Evolutionary conservation across 345 rosid genomes (phyloP).

Genomic region (Euclidium syriacum): DNA sequence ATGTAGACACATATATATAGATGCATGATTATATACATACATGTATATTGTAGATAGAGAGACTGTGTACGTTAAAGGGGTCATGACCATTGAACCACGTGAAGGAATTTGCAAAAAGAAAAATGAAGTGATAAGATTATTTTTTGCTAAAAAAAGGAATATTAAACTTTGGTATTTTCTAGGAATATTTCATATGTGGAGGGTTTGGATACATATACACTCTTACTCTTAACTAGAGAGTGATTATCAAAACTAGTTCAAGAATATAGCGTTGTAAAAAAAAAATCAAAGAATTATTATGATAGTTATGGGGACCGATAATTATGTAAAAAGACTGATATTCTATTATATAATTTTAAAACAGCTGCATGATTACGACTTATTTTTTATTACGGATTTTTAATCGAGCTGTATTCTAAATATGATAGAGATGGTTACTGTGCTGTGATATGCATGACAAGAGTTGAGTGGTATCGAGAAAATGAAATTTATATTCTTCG

Average conservation of each 20-base stretch:
- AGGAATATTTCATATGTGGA: constrained; percentile 4
- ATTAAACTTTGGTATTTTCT: constrained; percentile 1
- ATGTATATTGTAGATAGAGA: too few species aligned
- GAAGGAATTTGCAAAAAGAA: neutral
- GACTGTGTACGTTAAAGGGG: neutral
- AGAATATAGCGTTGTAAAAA: too few species aligned
- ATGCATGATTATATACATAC: neutral
- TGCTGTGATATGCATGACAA: constrained; percentile 10
- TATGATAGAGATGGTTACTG: constrained; percentile 9
- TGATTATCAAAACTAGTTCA: neutral
- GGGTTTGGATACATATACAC: neutral
- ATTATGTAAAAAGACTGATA: neutral
- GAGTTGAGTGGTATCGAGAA: constrained; percentile 2
- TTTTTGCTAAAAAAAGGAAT: constrained; percentile 7
- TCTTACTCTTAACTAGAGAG: neutral
- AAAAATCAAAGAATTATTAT: too few species aligned
- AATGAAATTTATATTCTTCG: constrained; percentile 18
- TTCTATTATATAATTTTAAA: too few species aligned
- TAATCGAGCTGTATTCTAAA: neutral
- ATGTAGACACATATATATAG: neutral
- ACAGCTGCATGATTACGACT: neutral
- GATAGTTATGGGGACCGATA: too few species aligned
- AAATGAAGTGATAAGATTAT: constrained; percentile 11
- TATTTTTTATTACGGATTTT: neutral
- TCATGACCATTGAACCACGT: neutral